These are phyloP conservation scores for Metschnikowia chrysomelidarum DNA, from an alignment of 805 yeast species.

Conservation along the genomic window DNA sequence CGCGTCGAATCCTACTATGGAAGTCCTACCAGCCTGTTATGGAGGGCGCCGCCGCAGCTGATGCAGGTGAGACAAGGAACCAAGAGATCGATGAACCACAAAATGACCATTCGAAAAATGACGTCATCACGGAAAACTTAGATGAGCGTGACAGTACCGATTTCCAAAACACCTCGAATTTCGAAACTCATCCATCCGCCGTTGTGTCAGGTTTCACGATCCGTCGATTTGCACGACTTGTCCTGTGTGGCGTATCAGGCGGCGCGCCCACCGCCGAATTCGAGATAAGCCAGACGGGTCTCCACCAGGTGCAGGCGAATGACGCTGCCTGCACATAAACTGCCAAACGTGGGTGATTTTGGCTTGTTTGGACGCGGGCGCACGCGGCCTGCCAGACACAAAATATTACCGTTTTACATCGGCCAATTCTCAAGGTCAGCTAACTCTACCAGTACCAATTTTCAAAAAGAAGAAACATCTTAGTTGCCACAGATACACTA, in stretches of 20 bases:
- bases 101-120: background rate
- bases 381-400: no score
- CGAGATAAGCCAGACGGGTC: slow-evolving; percentile 11
- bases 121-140: background rate
- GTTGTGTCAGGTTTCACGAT: slow-evolving; percentile 4
- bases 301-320: slow-evolving; percentile 7
- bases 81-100: no score
- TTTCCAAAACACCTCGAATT: no score
- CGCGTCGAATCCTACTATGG: slow-evolving; percentile 18
- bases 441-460: no score
- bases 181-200: background rate
- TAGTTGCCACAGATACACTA: no score
- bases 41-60: background rate
- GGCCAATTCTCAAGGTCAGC: no score
- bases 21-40: slow-evolving; percentile 12
- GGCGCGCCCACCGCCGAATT: slow-evolving; percentile 9
- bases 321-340: slow-evolving; percentile 10
- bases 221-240: slow-evolving; percentile 9
- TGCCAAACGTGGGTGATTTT: slow-evolving; percentile 9
- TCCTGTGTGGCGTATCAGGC: slow-evolving; percentile 2
- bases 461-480: no score
- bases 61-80: no score
- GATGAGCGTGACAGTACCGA: no score
- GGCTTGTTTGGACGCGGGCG: slow-evolving; percentile 9
- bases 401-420: no score